Conservation (phyloP, 108 stramenopile species). For the Skeletonema costatum region DNA sequence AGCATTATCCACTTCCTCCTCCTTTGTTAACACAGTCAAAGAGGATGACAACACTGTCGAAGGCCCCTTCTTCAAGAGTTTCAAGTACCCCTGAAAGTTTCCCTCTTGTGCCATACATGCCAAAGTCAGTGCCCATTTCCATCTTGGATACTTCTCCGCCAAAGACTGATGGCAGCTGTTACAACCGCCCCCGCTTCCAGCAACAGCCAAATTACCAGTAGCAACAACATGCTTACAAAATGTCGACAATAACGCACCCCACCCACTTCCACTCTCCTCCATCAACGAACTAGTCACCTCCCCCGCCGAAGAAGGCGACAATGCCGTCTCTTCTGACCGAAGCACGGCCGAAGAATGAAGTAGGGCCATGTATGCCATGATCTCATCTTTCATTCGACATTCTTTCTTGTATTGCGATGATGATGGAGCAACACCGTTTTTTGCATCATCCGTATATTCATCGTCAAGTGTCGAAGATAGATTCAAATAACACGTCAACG, state of each 20-base stretch:
- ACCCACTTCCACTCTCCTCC: constrained; percentile 51
- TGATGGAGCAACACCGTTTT: background rate
- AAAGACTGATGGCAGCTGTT: background rate
- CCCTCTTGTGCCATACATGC: constrained; percentile 43
- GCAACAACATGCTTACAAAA: constrained; percentile 28
- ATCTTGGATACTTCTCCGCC: constrained; percentile 36
- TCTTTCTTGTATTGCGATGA: constrained; percentile 8
- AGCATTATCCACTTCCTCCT: constrained; percentile 16
- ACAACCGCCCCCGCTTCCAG: background rate
- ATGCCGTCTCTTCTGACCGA: constrained; percentile 27
- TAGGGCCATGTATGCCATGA: constrained; percentile 44
- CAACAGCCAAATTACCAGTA: background rate
- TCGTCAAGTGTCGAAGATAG: constrained; percentile 16
- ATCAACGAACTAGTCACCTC: constrained; percentile 26
- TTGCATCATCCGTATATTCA: constrained; percentile 6
- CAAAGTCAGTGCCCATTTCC: constrained; percentile 53
- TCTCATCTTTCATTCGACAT: constrained; percentile 38
- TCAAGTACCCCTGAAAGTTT: constrained; percentile 43
- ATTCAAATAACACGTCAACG: constrained; percentile 35
- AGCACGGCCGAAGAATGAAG: constrained; percentile 42
- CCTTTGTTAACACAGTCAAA: background rate
- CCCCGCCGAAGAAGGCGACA: constrained; percentile 22
- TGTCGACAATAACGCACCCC: constrained; percentile 45
- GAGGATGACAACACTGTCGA: constrained; percentile 5
- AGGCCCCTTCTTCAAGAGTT: constrained; percentile 32